These are phyloP conservation scores for Manihot esculenta DNA, from an alignment of 441 rosid species.

Conservation along the genomic window DNA sequence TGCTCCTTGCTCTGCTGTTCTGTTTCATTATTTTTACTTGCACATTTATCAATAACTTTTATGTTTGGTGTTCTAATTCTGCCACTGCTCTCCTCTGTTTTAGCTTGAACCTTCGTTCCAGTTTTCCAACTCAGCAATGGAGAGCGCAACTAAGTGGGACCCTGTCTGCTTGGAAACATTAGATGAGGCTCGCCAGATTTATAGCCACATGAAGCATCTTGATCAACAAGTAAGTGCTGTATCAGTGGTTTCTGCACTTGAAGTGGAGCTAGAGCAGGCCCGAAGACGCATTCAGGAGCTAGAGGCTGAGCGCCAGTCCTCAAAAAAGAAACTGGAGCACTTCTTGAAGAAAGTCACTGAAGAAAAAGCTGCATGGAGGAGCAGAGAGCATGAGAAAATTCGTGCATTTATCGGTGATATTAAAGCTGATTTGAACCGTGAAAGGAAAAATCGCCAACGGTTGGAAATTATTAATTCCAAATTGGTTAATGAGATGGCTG, in stretches of 20 bases:
- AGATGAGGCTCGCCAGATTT: conserved; percentile 59
- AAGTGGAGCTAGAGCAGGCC: conserved; percentile 71
- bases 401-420: conserved; percentile 66
- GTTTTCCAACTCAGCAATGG: conserved; percentile 80
- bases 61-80: conserved; percentile 12
- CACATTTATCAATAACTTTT: conserved; percentile 7
- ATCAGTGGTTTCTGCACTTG: conserved; percentile 66
- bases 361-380: conserved; percentile 81
- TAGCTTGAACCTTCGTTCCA: conserved; percentile 76
- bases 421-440: conserved; percentile 66
- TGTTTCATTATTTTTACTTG: no score
- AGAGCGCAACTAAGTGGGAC: conserved; percentile 91
- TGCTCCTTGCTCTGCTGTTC: background rate
- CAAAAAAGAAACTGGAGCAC: conserved; percentile 79
- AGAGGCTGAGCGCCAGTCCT: conserved; percentile 64
- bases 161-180: conserved; percentile 62
- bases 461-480: conserved; percentile 80
- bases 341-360: conserved; percentile 89
- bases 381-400: conserved; percentile 84
- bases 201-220: conserved; percentile 53
- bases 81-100: conserved; percentile 17
- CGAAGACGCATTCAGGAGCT: conserved; percentile 69
- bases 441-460: conserved; percentile 75
- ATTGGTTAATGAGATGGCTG: conserved; percentile 84
- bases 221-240: conserved; percentile 74